Percentiles rank a stretch among this genome's conserved stretches.
These are phyloP conservation scores for Diaporthe sp. DNA, from an alignment of 2,329 filamentous ascomycete species.

Conservation along the genomic window DNA sequence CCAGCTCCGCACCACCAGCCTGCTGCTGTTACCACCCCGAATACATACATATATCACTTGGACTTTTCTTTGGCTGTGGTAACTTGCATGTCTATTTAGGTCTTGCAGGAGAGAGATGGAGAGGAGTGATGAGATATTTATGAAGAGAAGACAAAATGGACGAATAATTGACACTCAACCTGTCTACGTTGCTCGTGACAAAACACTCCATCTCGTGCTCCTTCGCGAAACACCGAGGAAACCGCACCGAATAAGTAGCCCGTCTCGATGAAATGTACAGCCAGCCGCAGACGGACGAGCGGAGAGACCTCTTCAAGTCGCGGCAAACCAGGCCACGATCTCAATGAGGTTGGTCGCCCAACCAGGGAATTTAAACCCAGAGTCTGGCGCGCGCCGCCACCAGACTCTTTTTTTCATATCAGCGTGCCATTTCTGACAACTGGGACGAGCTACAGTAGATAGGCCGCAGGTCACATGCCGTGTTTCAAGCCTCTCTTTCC, in stretches of 20 bases:
- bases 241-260: background rate
- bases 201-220: background rate
- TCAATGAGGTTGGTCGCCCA: slow-evolving; percentile 38
- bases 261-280: background rate
- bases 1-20: slow-evolving; percentile 4
- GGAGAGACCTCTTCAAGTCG: slow-evolving; percentile 33
- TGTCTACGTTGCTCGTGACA: too few species aligned
- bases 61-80: background rate
- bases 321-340: slow-evolving; percentile 35
- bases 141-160: background rate
- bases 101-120: background rate
- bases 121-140: background rate
- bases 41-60: background rate
- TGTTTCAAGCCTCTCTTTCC: background rate
- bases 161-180: background rate
- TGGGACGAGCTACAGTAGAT: slow-evolving; percentile 19
- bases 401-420: slow-evolving; percentile 11
- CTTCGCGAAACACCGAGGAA: too few species aligned
- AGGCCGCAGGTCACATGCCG: slow-evolving; percentile 23
- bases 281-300: background rate
- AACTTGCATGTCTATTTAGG: background rate
- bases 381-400: slow-evolving; percentile 26
- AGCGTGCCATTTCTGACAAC: slow-evolving; percentile 30
- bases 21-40: background rate
- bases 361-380: slow-evolving; percentile 35